Conservation (phyloP, 208 protist genomes). For the Trypanosoma avium region DNA sequence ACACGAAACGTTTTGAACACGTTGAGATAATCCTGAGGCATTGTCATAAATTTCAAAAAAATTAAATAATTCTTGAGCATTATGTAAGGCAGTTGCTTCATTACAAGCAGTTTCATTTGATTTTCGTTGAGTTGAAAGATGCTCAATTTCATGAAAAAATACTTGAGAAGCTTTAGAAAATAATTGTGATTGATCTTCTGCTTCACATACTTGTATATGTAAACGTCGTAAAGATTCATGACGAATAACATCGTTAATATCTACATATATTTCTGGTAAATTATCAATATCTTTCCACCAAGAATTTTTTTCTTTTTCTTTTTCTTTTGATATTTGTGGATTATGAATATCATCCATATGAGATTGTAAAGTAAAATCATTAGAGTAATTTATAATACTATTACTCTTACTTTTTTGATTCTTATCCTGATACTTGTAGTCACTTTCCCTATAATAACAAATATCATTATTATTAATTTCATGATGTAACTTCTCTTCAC, state of each 20-base stretch:
- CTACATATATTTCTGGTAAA: neutral
- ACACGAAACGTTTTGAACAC: conserved; percentile 15
- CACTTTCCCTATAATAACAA: too few relatives aligned
- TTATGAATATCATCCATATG: too few relatives aligned
- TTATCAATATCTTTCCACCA: neutral
- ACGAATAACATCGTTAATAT: neutral
- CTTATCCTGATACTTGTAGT: too few relatives aligned
- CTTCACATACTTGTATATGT: conserved; percentile 14
- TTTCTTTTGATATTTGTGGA: neutral
- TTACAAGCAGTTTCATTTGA: neutral
- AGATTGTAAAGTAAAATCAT: too few relatives aligned
- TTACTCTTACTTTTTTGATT: too few relatives aligned
- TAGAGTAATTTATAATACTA: too few relatives aligned
- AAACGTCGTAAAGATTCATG: conserved; percentile 16
- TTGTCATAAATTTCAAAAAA: conserved; percentile 44
- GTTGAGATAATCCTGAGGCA: neutral
- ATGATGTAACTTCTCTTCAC: neutral
- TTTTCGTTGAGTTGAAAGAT: neutral
- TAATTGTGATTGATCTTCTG: neutral
- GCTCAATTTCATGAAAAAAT: neutral
- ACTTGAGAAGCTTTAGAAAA: neutral
- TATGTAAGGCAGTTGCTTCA: neutral
- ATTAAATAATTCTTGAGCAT: conserved; percentile 33
- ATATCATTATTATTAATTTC: neutral
- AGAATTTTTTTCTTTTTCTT: neutral